phyloP scores from a whole-genome alignment of 2,329 filamentous ascomycete genomes.

The Dactylellina leptospora region DNA sequence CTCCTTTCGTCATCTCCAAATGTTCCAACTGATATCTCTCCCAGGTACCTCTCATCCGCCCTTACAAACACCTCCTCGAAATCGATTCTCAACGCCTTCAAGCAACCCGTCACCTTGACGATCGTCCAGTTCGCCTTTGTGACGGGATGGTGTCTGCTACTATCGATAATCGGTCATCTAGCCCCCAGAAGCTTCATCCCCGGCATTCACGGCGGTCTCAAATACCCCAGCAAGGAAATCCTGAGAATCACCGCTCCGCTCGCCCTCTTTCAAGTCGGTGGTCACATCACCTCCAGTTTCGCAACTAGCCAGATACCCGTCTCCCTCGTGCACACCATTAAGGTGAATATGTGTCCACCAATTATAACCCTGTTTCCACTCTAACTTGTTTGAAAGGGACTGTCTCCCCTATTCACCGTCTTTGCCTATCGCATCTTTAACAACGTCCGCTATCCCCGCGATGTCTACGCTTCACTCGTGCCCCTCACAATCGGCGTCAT shows the following conservation, averaged over 20 bases:
- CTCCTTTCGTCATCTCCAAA: conserved; percentile 15
- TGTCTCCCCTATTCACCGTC: conserved; percentile 95
- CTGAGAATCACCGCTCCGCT: conserved; percentile 88
- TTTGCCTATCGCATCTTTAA: conserved; percentile 90
- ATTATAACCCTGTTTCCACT: too few species aligned
- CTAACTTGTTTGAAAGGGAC: too few species aligned
- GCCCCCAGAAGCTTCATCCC: conserved; percentile 75
- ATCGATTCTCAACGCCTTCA: conserved; percentile 98
- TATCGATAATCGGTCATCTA: conserved; percentile 77
- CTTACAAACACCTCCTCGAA: conserved; percentile 98
- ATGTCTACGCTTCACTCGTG: conserved; percentile 88
- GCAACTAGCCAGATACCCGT: conserved; percentile 95
- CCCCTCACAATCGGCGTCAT: conserved; percentile 94
- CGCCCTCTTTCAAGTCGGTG: conserved; percentile 89
- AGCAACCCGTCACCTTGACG: conserved; percentile 89
- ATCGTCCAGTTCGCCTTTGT: conserved; percentile 96
- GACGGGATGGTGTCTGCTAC: conserved; percentile 81
- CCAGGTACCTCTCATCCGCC: conserved; percentile 89
- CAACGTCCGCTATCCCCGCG: conserved; percentile 82
- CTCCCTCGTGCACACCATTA: conserved; percentile 97
- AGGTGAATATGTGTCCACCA: conserved; percentile 64
- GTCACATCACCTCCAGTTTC: conserved; percentile 91
- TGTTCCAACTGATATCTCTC: conserved; percentile 55
- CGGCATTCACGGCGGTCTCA: conserved; percentile 83
- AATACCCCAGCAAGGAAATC: conserved; percentile 79